These are phyloP conservation scores for Russula abietina DNA, from an alignment of 768 basidiomycete species.

Conservation along the genomic window DNA sequence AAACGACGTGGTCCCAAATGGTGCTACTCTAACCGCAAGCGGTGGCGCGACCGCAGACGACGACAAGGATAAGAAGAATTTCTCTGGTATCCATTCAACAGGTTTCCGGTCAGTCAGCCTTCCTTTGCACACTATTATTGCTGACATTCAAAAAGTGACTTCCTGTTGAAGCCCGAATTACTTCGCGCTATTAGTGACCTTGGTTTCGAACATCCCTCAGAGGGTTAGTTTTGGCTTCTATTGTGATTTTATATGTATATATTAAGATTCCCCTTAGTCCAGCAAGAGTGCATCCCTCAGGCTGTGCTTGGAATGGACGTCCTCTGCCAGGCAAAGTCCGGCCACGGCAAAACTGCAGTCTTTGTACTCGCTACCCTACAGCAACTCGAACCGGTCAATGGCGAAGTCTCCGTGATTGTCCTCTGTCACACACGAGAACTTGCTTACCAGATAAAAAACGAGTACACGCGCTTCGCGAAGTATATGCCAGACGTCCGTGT, in stretches of 20 bases:
- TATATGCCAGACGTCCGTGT: conserved; percentile 99
- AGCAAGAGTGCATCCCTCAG: conserved; percentile 99
- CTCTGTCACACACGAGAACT: conserved; percentile 99
- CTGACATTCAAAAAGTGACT: conserved; percentile 58
- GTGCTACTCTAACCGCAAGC: conserved; percentile 42
- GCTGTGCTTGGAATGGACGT: conserved; percentile 99
- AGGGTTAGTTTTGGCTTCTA: conserved; percentile 53
- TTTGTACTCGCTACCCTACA: conserved; percentile 97
- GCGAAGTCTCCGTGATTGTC: conserved; percentile 96
- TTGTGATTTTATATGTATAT: background rate
- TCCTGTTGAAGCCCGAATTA: conserved; percentile 94
- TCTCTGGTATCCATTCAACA: conserved; percentile 99
- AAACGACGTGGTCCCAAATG: conserved; percentile 66
- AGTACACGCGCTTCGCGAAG: conserved; percentile 98
- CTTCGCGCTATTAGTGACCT: conserved; percentile 96
- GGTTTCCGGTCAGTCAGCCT: conserved; percentile 75
- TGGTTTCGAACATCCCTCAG: conserved; percentile 99
- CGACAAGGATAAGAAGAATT: conserved; percentile 94
- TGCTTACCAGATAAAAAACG: conserved; percentile 99
- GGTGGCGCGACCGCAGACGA: conserved; percentile 43
- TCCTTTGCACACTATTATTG: background rate
- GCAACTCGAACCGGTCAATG: conserved; percentile 96
- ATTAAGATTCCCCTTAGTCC: conserved; percentile 49
- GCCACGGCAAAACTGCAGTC: conserved; percentile 97
- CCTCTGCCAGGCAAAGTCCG: conserved; percentile 98